A percentile compares a stretch with the other conserved stretches of the same genome.
Evolutionary conservation across 495 filamentous ascomycete genomes (phyloP).

Genomic region (Xylaria castorea): DNA sequence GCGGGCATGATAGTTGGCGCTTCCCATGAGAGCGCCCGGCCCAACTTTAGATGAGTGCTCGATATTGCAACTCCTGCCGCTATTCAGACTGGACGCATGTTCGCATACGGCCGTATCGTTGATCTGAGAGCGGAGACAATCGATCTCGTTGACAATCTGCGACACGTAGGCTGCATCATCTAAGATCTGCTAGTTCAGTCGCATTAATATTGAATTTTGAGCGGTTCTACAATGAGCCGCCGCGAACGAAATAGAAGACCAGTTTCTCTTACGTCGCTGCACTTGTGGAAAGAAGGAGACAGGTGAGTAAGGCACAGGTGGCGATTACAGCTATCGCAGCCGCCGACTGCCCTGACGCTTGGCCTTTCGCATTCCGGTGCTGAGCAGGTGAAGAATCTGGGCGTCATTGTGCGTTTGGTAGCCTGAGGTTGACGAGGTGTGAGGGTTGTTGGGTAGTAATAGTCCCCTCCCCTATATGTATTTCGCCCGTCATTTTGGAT

Average conservation of each 20-base stretch:
- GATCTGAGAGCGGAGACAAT: slow-evolving; percentile 20
- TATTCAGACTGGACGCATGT: slow-evolving; percentile 19
- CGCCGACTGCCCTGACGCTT: slow-evolving; percentile 15
- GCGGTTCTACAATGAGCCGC: background rate
- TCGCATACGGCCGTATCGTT: slow-evolving; percentile 24
- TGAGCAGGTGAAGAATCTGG: slow-evolving; percentile 23
- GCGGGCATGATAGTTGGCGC: slow-evolving; percentile 23
- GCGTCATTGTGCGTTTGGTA: slow-evolving; percentile 22
- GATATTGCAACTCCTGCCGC: slow-evolving; percentile 19
- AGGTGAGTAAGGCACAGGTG: slow-evolving; percentile 15
- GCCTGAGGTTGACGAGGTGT: too few species aligned
- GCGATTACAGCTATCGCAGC: slow-evolving; percentile 23
- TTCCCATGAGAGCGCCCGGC: slow-evolving; percentile 25
- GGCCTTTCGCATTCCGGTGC: slow-evolving; percentile 24
- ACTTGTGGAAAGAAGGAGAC: slow-evolving; percentile 26
- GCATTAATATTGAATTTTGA: slow-evolving; percentile 15
- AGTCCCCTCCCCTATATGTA: too few species aligned
- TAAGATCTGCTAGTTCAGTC: slow-evolving; percentile 19
- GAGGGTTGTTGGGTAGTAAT: too few species aligned
- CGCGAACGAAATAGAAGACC: slow-evolving; percentile 3
- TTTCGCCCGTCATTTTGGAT: too few species aligned
- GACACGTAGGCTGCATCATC: slow-evolving; percentile 22
- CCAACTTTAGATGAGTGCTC: slow-evolving; percentile 23
- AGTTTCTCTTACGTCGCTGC: slow-evolving; percentile 11
- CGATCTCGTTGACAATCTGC: slow-evolving; percentile 20